Evolutionary conservation across 169 alveolate genomes (phyloP).

Genomic region (Plasmodium gonderi): DNA sequence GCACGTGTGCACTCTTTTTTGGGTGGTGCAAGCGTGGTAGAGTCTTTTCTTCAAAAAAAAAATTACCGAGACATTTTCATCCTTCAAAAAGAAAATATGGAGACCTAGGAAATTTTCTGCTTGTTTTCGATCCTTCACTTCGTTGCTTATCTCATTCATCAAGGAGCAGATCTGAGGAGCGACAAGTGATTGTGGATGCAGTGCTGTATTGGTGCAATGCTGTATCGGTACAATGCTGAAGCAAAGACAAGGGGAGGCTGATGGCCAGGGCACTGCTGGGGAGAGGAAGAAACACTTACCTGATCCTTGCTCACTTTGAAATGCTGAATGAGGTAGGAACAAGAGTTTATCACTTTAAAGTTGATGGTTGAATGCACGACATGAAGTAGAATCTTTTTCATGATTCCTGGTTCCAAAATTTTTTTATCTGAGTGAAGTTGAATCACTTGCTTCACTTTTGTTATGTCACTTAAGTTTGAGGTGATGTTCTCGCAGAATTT

Average conservation of each 20-base stretch:
- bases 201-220: too few relatives aligned
- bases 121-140: slow-evolving; percentile 1
- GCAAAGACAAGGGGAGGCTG: not conserved
- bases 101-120: slow-evolving; percentile 40
- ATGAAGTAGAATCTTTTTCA: slow-evolving; percentile 25
- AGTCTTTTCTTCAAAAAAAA: not conserved
- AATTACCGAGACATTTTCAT: slow-evolving; percentile 10
- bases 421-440: not conserved
- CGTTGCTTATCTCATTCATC: slow-evolving; percentile 33
- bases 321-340: slow-evolving; percentile 33
- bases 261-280: not conserved
- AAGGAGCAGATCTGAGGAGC: slow-evolving; percentile 26
- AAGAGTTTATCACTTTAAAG: slow-evolving; percentile 11
- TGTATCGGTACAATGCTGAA: too few relatives aligned
- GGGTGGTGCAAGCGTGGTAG: too few relatives aligned
- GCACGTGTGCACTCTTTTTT: too few relatives aligned
- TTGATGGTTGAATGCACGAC: slow-evolving; percentile 6
- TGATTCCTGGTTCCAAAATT: slow-evolving; percentile 5
- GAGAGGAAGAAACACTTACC: not conserved
- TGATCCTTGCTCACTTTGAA: not conserved
- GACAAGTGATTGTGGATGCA: too few relatives aligned
- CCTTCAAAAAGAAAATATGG: slow-evolving; percentile 47
- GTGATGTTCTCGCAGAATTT: slow-evolving; percentile 5
- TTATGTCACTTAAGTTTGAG: slow-evolving; percentile 12
- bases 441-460: slow-evolving; percentile 13